Percentiles rank a stretch among this genome's conserved stretches.
Evolutionary conservation across 805 yeast species (phyloP).

Genomic region (Wickerhamiella musiphila): DNA sequence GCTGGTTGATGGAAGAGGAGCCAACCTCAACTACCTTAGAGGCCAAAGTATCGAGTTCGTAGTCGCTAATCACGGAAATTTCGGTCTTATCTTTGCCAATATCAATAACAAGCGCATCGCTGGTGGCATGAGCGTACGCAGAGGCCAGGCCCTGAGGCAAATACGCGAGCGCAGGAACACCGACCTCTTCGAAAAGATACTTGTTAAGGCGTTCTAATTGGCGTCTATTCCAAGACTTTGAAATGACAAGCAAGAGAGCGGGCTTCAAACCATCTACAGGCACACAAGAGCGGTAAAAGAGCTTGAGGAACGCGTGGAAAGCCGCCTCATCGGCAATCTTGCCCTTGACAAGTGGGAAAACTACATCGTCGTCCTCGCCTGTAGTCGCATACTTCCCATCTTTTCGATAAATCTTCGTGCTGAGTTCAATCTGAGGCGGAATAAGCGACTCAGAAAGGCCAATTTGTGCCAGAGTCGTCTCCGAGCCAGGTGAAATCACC

Average conservation of each 20-base stretch:
- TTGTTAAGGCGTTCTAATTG: conserved; percentile 56
- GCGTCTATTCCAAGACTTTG: conserved; percentile 50
- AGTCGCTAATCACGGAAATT: conserved; percentile 64
- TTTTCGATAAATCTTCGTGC: conserved; percentile 50
- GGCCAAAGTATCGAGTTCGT: conserved; percentile 41
- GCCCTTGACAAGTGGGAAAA: conserved; percentile 51
- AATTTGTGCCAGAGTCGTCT: conserved; percentile 53
- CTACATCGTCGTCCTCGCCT: conserved; percentile 25
- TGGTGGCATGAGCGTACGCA: conserved; percentile 46
- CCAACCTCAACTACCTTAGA: conserved; percentile 36
- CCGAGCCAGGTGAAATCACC: conserved; percentile 67
- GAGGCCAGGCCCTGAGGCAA: conserved; percentile 53
- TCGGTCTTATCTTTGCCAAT: conserved; percentile 64
- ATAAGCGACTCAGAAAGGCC: conserved; percentile 59
- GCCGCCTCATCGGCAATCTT: conserved; percentile 52
- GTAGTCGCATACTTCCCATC: conserved; percentile 22
- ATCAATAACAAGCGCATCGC: conserved; percentile 61
- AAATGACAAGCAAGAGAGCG: conserved; percentile 40
- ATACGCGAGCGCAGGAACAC: conserved; percentile 54
- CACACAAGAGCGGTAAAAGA: conserved; percentile 31
- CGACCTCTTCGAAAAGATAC: conserved; percentile 56
- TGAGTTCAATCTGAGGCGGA: conserved; percentile 60
- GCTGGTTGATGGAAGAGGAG: conserved; percentile 42
- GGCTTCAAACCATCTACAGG: conserved; percentile 33
- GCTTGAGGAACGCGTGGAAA: conserved; percentile 41